phyloP scores from a whole-genome alignment of 768 basidiomycete genomes.

The Pulveroboletus sp. region DNA sequence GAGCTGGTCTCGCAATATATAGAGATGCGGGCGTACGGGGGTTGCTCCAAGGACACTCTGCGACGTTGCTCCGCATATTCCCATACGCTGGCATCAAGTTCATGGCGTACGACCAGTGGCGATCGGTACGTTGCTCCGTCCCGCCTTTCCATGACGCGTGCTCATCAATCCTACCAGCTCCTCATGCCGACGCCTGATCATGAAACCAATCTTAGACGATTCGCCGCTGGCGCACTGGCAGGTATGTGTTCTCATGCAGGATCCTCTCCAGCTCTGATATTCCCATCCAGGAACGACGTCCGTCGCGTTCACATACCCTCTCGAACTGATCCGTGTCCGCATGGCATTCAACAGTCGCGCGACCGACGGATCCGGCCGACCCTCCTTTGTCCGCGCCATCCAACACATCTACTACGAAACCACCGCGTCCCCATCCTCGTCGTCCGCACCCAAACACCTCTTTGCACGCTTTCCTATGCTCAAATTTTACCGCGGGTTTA shows the following conservation, averaged over 20 bases:
- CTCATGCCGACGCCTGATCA: constrained; percentile 80
- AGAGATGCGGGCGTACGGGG: constrained; percentile 65
- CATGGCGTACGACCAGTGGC: constrained; percentile 90
- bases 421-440: constrained; percentile 25
- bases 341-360: constrained; percentile 64
- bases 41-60: constrained; percentile 93
- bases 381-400: constrained; percentile 54
- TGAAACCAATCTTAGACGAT: constrained; percentile 77
- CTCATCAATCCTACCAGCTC: constrained; percentile 53
- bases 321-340: constrained; percentile 93
- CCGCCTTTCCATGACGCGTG: neutral
- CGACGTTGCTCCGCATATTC: constrained; percentile 89
- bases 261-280: neutral
- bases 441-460: constrained; percentile 22
- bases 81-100: constrained; percentile 98
- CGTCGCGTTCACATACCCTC: constrained; percentile 89
- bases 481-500: constrained; percentile 97
- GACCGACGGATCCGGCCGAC: constrained; percentile 32
- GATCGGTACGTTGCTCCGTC: constrained; percentile 49
- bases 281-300: constrained; percentile 74
- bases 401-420: constrained; percentile 70
- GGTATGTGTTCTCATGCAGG: constrained; percentile 44
- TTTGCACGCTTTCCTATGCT: constrained; percentile 69
- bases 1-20: constrained; percentile 73
- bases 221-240: constrained; percentile 82